Evolutionary conservation across 208 protist species (phyloP), one percentile per base, ranked within the genome.

Genomic region (Wallacemonas rigidus): DNA sequence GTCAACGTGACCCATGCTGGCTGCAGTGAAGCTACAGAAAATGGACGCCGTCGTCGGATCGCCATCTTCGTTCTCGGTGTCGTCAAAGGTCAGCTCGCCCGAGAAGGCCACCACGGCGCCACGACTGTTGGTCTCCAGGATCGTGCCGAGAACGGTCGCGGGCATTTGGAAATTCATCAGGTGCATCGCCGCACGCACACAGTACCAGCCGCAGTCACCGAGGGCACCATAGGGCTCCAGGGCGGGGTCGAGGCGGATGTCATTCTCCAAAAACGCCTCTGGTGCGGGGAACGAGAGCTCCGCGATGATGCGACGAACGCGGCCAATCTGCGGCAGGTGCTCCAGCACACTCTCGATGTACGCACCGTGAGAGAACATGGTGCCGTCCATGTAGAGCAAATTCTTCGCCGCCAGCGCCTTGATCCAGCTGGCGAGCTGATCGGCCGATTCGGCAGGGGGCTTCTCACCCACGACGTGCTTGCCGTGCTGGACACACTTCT

Each of bases 391-490:
- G 69, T 85, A 91, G 41, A 93, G 79, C 15, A 93, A 72, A 26
- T 79, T 73, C 26, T 76, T 81, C n/a, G 71, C 54, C 2, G 76
- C 74, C 71, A 93, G 41, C 9, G 48, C 54, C 14, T 79, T 57
- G 39, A 93, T 69, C 76, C 86, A 93, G 58, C 78, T 72, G 43
- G 58, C 70, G 26, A 93, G 79, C 56, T 89, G 68, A 35, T 64
- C 62, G 1, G 69, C 58, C 14, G 64, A 79, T 8, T 47, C 55
- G 11, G 88, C 85, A 11, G 83, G 70, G 2, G 88, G 88, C 64
- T 90, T 93, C 76, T 93, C 83, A 69, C 83, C 69, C 4, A 93
- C 86, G 15, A 93, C 84, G 67, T 91, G 83, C 78, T 91, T 93
- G 57, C 86, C 81, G 45, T 84, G 47, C 38, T 86, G 56, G 2